phyloP scores from a whole-genome alignment of 2,329 filamentous ascomycete genomes.

The Diplodia scrobiculata region DNA sequence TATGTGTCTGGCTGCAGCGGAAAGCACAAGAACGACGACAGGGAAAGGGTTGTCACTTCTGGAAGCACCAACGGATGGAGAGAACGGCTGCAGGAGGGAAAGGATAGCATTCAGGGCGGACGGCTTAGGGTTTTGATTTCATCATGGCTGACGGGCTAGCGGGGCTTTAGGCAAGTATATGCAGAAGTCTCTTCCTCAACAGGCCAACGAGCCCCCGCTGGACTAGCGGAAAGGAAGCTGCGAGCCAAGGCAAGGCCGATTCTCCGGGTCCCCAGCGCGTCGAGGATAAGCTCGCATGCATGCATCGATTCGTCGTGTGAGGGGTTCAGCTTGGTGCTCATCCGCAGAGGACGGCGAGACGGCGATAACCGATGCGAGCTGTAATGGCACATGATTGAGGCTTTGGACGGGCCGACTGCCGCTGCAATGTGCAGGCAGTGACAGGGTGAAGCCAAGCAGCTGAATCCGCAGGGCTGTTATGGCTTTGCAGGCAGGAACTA shows the following conservation, averaged over 20 bases:
- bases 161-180: not conserved
- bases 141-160: conserved; percentile 2
- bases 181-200: conserved; percentile 8
- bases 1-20: not conserved
- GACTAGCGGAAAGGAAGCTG: conserved; percentile 1
- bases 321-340: not conserved
- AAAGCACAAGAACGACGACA: not conserved
- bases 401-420: not conserved
- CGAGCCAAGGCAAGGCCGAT: not conserved
- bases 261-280: not conserved
- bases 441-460: not conserved
- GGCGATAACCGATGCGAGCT: not conserved
- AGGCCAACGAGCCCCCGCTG: not conserved
- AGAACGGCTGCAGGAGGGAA: not conserved
- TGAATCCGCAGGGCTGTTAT: conserved; percentile 6
- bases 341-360: not conserved
- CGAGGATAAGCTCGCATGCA: not conserved
- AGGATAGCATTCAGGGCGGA: not conserved
- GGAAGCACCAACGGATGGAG: not conserved
- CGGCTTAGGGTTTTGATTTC: conserved; percentile 9
- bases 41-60: not conserved
- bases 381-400: not conserved
- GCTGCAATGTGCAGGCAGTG: not conserved
- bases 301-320: conserved; percentile 6
- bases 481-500: conserved; percentile 3